These are phyloP conservation scores for Bryoerythrophyllum caledonicum DNA, from an alignment of 225 moss, liverwort and hornwort genomes.

Conservation along the genomic window DNA sequence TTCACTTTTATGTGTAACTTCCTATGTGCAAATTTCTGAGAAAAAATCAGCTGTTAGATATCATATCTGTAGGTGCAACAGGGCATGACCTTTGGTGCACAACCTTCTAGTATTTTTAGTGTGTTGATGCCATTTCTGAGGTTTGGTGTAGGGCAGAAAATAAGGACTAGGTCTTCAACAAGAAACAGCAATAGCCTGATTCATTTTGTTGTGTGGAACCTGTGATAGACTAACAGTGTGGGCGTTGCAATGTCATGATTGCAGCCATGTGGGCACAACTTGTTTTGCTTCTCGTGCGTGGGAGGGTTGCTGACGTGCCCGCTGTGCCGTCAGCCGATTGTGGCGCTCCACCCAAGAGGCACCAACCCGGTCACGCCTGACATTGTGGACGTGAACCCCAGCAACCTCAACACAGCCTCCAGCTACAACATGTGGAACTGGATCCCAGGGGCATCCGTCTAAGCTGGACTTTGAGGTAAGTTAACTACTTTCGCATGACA, in stretches of 20 bases:
- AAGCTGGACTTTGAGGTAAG: no score
- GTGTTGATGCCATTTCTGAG: no score
- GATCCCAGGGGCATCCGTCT: conserved; percentile 89
- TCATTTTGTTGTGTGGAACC: background rate
- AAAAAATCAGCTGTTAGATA: no score
- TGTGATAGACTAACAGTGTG: conserved; percentile 16
- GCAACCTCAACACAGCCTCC: conserved; percentile 42
- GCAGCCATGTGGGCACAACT: conserved; percentile 57
- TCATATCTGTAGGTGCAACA: no score
- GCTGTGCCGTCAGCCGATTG: conserved; percentile 49
- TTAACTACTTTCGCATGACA: no score
- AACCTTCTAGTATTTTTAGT: no score
- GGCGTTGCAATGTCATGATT: background rate
- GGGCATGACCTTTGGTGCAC: no score
- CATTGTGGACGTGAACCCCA: conserved; percentile 38
- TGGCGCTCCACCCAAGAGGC: conserved; percentile 40
- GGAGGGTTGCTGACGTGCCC: conserved; percentile 54
- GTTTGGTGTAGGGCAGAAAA: no score
- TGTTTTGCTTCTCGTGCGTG: conserved; percentile 62
- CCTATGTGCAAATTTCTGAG: no score
- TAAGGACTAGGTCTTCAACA: no score
- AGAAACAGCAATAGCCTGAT: no score
- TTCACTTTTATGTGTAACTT: no score
- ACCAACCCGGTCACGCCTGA: conserved; percentile 32
- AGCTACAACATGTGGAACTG: conserved; percentile 90